Evolutionary conservation across 441 rosid genomes (phyloP).

Genomic region (Francoa sonchifolia): DNA sequence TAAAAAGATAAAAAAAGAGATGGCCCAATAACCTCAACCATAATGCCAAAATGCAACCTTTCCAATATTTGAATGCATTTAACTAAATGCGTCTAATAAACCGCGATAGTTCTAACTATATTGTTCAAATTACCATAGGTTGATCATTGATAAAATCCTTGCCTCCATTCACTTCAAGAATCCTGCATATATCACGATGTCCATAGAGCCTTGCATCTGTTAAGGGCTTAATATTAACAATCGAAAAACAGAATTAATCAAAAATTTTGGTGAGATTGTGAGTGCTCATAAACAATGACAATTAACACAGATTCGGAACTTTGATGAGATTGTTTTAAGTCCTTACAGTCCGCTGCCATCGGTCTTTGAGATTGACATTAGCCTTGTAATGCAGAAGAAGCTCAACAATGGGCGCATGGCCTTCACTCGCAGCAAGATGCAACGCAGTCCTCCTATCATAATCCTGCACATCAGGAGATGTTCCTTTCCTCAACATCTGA

Average conservation of each 20-base stretch:
- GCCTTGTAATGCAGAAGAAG: conserved; percentile 45
- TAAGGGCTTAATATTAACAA: conserved; percentile 32
- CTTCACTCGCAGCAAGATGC: conserved; percentile 54
- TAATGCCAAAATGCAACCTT: too few species aligned
- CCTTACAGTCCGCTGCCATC: conserved; percentile 41
- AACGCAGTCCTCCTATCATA: conserved; percentile 41
- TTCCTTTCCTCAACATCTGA: conserved; percentile 42
- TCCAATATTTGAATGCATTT: too few species aligned
- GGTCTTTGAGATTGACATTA: conserved; percentile 39
- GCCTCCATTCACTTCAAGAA: conserved; percentile 49
- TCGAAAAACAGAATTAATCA: not conserved
- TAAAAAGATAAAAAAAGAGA: too few species aligned
- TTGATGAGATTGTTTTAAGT: too few species aligned
- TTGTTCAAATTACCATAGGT: conserved; percentile 18
- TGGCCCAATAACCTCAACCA: too few species aligned
- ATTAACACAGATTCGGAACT: too few species aligned
- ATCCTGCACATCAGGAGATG: conserved; percentile 45
- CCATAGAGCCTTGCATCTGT: conserved; percentile 43
- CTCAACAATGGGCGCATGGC: conserved; percentile 49
- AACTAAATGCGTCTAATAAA: too few species aligned
- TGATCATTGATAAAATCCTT: conserved; percentile 34
- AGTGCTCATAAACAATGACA: too few species aligned
- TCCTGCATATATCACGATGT: conserved; percentile 48
- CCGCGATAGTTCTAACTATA: too few species aligned
- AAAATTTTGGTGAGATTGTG: too few species aligned